phyloP scores from a whole-genome alignment of 2,329 filamentous ascomycete genomes.

The Botryosphaeria agaves region DNA sequence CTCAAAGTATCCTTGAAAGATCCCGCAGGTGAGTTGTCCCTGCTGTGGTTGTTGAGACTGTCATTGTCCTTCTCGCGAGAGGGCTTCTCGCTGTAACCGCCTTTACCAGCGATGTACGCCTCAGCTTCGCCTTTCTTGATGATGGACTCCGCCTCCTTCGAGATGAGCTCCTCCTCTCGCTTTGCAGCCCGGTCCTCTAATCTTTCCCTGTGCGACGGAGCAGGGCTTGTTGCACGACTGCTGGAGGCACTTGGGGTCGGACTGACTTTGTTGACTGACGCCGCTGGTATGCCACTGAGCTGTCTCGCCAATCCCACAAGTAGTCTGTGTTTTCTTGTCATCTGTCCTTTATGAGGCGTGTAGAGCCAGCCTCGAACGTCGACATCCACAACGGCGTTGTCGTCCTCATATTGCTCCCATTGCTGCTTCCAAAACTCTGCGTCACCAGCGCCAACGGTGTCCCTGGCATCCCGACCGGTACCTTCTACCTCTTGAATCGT shows the following conservation, averaged over 20 bases:
- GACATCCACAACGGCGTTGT: slow-evolving; percentile 77
- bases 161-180: slow-evolving; percentile 48
- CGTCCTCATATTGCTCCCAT: slow-evolving; percentile 65
- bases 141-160: slow-evolving; percentile 60
- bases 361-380: slow-evolving; percentile 96
- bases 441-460: slow-evolving; percentile 35
- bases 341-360: slow-evolving; percentile 63
- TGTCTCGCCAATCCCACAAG: slow-evolving; percentile 75
- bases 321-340: slow-evolving; percentile 74
- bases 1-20: slow-evolving; percentile 5
- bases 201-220: slow-evolving; percentile 16
- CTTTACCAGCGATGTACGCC: slow-evolving; percentile 50
- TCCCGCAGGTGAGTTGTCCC: slow-evolving; percentile 11
- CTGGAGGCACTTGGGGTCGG: slow-evolving; percentile 18
- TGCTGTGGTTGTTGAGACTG: slow-evolving; percentile 17
- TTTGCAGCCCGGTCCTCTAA: slow-evolving; percentile 31
- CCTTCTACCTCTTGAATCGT: slow-evolving; percentile 20
- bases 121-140: slow-evolving; percentile 54
- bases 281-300: slow-evolving; percentile 69
- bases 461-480: slow-evolving; percentile 22
- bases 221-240: slow-evolving; percentile 28
- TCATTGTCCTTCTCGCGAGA: slow-evolving; percentile 26
- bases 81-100: slow-evolving; percentile 55
- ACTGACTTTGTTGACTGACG: slow-evolving; percentile 21
- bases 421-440: slow-evolving; percentile 61